Base-by-base conservation (phyloP, 495 filamentous ascomycete genomes). In the Daldinia caldariorum region DNA sequence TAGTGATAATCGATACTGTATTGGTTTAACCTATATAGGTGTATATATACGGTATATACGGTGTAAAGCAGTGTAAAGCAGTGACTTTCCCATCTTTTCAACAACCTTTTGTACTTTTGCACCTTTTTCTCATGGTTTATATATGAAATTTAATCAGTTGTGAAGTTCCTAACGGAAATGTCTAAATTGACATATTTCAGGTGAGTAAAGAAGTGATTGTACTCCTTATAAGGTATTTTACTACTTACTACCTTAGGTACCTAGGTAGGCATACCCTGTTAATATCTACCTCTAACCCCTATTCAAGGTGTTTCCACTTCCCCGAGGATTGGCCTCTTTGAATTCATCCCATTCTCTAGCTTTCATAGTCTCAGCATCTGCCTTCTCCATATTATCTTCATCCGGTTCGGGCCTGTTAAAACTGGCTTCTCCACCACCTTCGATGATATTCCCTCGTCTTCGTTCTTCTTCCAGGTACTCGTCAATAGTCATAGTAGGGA, bases 401-500 rank as follows among this genome's bases (percentile, higher is more conserved):
- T 98, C 91, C 29, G 90, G 83, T 77, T 93, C 89, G 4, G 89
- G 87, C 58, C 81, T 78, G 18, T 87, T 80, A n/a, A 86, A 86
- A 59, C 90, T 93, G 68, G 91, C 86, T 74, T 91, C 89, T n/a
- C 91, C 92, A 45, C 95, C 95, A 32, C 94, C 94, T 76, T 97
- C 90, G 58, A 97, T 90, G 22, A 99, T 91, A n/a, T 92, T 92
- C 8, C 96, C 96, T 75, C 91, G 83, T 66, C 86, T 84, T 65
- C 89, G 84, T 78, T 99, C 95, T 80, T 99, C 95, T 51, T 94
- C 94, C 14, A 99, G 81, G 75, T 98, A 98, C 79, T 99, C 95
- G 69, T 99, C 96, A 65, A 99, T 98, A 0, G 88, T 92, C 95
- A 98, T 98, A 0, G 96, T 98, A 8, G 95, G 95, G 45, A 99